Conservation (phyloP, 2,329 filamentous ascomycete species). For the Coniochaeta ligniaria region DNA sequence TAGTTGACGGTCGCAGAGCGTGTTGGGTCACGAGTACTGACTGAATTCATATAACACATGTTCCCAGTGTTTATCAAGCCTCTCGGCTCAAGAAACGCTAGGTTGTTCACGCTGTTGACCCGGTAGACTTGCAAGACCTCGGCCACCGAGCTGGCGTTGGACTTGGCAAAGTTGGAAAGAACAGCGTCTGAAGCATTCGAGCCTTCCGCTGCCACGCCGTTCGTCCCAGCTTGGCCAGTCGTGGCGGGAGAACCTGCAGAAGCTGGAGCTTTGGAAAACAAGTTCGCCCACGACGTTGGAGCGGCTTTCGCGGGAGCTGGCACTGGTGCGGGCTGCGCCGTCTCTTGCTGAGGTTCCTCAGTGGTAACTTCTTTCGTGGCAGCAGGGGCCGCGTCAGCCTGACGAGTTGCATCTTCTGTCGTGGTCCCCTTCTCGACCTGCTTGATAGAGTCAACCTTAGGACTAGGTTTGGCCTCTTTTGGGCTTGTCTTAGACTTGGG, state of each 20-base stretch:
- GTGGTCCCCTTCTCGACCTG: conserved; percentile 6
- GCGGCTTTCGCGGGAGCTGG: conserved; percentile 20
- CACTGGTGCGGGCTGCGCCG: conserved; percentile 17
- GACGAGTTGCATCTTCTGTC: conserved; percentile 5
- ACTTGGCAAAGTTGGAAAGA: conserved; percentile 31
- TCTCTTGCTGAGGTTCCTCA: conserved; percentile 10
- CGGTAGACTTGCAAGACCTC: conserved; percentile 72
- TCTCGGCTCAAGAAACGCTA: conserved; percentile 83
- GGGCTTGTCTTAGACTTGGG: conserved; percentile 27
- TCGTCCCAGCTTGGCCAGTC: conserved; percentile 10
- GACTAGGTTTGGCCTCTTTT: conserved; percentile 19
- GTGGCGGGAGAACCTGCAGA: conserved; percentile 13
- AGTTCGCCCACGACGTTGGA: conserved; percentile 31
- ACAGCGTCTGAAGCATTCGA: conserved; percentile 15
- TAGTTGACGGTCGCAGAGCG: conserved; percentile 17
- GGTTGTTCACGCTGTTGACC: conserved; percentile 55
- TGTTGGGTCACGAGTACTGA: conserved; percentile 37
- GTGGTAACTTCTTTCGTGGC: conserved; percentile 2
- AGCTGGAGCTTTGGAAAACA: conserved; percentile 23
- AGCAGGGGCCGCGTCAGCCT: conserved; percentile 11
- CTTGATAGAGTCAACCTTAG: conserved; percentile 9
- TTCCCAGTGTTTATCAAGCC: conserved; percentile 96
- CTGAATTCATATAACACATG: conserved; percentile 99
- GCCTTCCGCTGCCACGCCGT: conserved; percentile 15
- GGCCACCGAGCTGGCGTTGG: conserved; percentile 54